phyloP scores from a whole-genome alignment of 2,329 filamentous ascomycete species.

The Fusarium zealandicum region DNA sequence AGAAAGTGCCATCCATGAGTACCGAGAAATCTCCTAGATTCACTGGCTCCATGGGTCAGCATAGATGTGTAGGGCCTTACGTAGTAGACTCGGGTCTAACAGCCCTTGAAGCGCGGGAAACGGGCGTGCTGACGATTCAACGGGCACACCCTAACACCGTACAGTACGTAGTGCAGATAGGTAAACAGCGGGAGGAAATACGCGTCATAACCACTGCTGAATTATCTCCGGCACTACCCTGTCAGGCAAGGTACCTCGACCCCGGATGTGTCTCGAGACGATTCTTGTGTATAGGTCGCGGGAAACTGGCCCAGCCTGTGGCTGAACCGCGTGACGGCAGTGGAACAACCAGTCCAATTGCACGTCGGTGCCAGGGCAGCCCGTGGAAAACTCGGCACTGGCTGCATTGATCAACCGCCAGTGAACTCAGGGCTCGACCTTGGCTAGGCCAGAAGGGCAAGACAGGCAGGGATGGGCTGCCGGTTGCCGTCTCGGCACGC shows the following conservation, averaged over 20 bases:
- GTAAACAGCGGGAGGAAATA: background rate
- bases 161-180: too few species aligned
- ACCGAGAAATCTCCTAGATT: slow-evolving; percentile 14
- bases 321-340: slow-evolving; percentile 7
- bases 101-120: slow-evolving; percentile 25
- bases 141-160: too few species aligned
- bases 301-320: background rate
- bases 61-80: slow-evolving; percentile 3
- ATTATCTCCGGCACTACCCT: too few species aligned
- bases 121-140: slow-evolving; percentile 17
- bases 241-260: too few species aligned
- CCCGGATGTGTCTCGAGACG: background rate
- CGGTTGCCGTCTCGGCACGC: slow-evolving; percentile 32
- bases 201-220: slow-evolving; percentile 14
- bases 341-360: slow-evolving; percentile 3
- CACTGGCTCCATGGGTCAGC: background rate
- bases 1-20: slow-evolving; percentile 18
- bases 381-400: slow-evolving; percentile 10
- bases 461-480: slow-evolving; percentile 20
- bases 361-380: slow-evolving; percentile 9
- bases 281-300: slow-evolving; percentile 2
- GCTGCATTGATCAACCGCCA: slow-evolving; percentile 14
- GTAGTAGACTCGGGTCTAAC: slow-evolving; percentile 25
- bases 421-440: slow-evolving; percentile 19
- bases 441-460: slow-evolving; percentile 9